These are phyloP conservation scores for Tetrapisispora iriomotensis DNA, from an alignment of 805 yeast genomes.

Conservation along the genomic window DNA sequence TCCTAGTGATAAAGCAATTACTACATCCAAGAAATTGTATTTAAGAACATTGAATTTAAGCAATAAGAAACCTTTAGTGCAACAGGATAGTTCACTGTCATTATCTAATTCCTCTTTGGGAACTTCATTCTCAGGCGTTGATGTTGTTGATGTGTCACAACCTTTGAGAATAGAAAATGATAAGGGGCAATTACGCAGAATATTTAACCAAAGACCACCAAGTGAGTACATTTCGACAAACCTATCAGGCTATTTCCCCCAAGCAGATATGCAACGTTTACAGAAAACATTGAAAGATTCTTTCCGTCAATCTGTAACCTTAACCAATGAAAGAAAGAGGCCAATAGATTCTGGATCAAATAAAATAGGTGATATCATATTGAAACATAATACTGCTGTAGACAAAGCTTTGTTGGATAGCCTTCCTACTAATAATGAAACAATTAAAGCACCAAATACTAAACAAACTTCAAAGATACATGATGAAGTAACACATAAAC, in stretches of 20 bases:
- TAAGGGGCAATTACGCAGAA: slow-evolving; percentile 27
- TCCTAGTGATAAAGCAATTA: slow-evolving; percentile 54
- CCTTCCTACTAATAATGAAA: slow-evolving; percentile 14
- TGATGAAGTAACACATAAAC: neutral
- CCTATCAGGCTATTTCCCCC: slow-evolving; percentile 85
- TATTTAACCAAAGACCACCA: slow-evolving; percentile 88
- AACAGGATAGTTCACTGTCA: neutral
- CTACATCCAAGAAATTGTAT: slow-evolving; percentile 41
- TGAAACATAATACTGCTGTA: slow-evolving; percentile 46
- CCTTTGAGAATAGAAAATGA: slow-evolving; percentile 17
- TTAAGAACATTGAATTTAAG: slow-evolving; percentile 20
- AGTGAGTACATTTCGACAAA: slow-evolving; percentile 85
- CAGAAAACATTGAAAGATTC: slow-evolving; percentile 78
- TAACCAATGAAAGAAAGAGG: slow-evolving; percentile 22
- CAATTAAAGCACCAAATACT: slow-evolving; percentile 5
- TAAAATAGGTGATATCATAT: slow-evolving; percentile 56
- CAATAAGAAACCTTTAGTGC: slow-evolving; percentile 9
- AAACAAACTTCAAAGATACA: neutral
- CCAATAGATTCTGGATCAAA: slow-evolving; percentile 28
- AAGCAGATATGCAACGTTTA: slow-evolving; percentile 58
- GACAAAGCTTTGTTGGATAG: slow-evolving; percentile 36
- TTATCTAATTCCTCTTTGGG: neutral
- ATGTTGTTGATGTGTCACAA: neutral
- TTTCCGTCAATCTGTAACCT: slow-evolving; percentile 63
- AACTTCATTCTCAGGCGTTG: neutral